These are phyloP conservation scores for Nothophaeocryptopus gaeumannii DNA, from an alignment of 2,329 filamentous ascomycete species.

Conservation along the genomic window DNA sequence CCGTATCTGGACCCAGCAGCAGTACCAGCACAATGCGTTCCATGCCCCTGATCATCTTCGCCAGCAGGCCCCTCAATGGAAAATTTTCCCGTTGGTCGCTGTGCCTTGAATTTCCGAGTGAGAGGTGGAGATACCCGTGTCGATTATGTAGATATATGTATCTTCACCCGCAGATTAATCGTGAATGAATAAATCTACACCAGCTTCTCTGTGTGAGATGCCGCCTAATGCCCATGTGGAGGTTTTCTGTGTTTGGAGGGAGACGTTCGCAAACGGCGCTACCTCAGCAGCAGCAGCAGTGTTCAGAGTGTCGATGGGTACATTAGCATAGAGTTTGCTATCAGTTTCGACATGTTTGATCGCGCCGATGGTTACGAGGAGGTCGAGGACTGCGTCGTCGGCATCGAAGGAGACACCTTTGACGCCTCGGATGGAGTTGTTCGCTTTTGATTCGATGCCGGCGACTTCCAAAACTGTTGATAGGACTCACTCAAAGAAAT, in stretches of 20 bases:
- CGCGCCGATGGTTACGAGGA: slow-evolving; percentile 28
- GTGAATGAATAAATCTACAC: slow-evolving; percentile 25
- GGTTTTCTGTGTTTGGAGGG: slow-evolving; percentile 15
- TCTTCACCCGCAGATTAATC: slow-evolving; percentile 26
- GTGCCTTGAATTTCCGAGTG: slow-evolving; percentile 37
- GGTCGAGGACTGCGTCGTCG: slow-evolving; percentile 32
- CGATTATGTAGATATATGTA: slow-evolving; percentile 23
- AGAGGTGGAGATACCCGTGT: slow-evolving; percentile 27
- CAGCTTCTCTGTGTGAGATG: slow-evolving; percentile 20
- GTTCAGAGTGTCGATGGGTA: too few species aligned
- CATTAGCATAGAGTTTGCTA: slow-evolving; percentile 35
- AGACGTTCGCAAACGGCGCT: too few species aligned
- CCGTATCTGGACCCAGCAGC: slow-evolving; percentile 62
- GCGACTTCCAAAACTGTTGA: slow-evolving; percentile 14
- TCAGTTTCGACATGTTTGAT: slow-evolving; percentile 43
- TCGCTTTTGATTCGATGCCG: slow-evolving; percentile 27
- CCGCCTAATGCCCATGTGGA: slow-evolving; percentile 25
- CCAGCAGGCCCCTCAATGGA: slow-evolving; percentile 35
- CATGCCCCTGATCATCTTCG: slow-evolving; percentile 58
- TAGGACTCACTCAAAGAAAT: slow-evolving; percentile 12
- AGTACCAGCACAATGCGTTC: slow-evolving; percentile 82
- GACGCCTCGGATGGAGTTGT: slow-evolving; percentile 39
- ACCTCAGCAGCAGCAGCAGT: too few species aligned
- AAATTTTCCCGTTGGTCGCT: slow-evolving; percentile 25
- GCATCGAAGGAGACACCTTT: slow-evolving; percentile 40